phyloP scores from a whole-genome alignment of 1,139 yeast genomes.

The Yarrowia galli region DNA sequence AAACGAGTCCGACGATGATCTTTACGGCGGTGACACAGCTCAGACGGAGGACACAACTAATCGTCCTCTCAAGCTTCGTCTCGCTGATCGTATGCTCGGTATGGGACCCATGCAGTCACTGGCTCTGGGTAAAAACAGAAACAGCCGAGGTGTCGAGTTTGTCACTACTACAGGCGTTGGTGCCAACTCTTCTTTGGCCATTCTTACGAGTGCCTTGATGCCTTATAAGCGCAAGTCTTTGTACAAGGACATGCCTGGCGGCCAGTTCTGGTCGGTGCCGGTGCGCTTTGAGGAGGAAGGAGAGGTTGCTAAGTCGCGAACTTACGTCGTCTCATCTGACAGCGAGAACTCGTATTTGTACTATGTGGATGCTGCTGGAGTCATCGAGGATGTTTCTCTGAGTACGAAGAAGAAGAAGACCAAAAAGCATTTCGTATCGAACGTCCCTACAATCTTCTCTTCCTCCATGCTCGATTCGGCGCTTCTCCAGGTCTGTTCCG shows the following conservation, averaged over 20 bases:
- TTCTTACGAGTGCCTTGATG: conserved; percentile 53
- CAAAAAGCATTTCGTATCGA: conserved; percentile 24
- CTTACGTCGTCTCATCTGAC: conserved; percentile 30
- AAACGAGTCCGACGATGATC: conserved; percentile 53
- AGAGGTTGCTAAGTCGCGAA: conserved; percentile 29
- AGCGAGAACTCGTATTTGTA: conserved; percentile 10
- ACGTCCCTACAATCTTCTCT: conserved; percentile 19
- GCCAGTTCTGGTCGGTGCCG: conserved; percentile 21
- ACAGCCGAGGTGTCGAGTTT: conserved; percentile 46
- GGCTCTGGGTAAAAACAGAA: conserved; percentile 65
- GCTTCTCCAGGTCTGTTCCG: conserved; percentile 20
- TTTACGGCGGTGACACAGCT: conserved; percentile 42
- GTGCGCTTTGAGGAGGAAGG: conserved; percentile 33
- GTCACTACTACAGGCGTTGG: conserved; percentile 76
- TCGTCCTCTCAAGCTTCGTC: conserved; percentile 42
- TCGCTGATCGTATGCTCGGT: conserved; percentile 65
- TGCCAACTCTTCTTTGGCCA: conserved; percentile 61
- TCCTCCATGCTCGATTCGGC: conserved; percentile 21
- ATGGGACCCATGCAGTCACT: conserved; percentile 80
- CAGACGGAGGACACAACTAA: conserved; percentile 29
- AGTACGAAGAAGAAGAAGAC: conserved; percentile 36
- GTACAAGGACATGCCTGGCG: conserved; percentile 32
- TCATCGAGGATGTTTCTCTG: conserved; percentile 31
- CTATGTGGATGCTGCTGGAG: conserved; percentile 23
- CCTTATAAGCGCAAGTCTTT: conserved; percentile 57